Evolutionary conservation across 352 stramenopile genomes (phyloP).

Genomic region (Phytophthora sansomeana): DNA sequence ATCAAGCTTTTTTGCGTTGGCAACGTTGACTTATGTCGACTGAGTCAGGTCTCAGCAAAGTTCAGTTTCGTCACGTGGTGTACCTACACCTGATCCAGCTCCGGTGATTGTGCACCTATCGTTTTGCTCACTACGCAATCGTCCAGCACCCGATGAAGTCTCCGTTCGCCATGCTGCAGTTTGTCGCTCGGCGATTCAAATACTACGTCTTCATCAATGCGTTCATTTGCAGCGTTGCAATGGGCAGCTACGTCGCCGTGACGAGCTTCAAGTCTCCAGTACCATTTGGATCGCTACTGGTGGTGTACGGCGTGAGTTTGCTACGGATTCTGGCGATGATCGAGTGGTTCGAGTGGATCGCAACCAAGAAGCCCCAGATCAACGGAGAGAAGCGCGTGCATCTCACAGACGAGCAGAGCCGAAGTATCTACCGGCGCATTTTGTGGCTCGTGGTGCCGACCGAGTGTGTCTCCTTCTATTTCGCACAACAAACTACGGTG

Average conservation of each 20-base stretch:
- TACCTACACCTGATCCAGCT: slow-evolving; percentile 7
- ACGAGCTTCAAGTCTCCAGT: slow-evolving; percentile 5
- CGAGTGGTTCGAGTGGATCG: slow-evolving; percentile 85
- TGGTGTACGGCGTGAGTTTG: slow-evolving; percentile 55
- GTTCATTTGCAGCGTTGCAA: slow-evolving; percentile 74
- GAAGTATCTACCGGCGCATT: slow-evolving; percentile 66
- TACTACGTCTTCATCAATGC: slow-evolving; percentile 87
- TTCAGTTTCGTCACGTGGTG: slow-evolving; percentile 26
- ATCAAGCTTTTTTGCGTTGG: no score
- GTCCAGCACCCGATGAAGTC: slow-evolving; percentile 20
- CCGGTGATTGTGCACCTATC: slow-evolving; percentile 37
- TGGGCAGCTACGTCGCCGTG: slow-evolving; percentile 40
- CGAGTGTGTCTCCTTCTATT: slow-evolving; percentile 73
- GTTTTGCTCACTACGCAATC: slow-evolving; percentile 35
- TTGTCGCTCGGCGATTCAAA: slow-evolving; percentile 64
- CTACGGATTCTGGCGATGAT: slow-evolving; percentile 70
- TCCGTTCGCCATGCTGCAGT: slow-evolving; percentile 22
- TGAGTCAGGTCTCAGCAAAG: no score
- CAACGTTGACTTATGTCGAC: no score
- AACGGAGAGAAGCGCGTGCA: slow-evolving; percentile 61
- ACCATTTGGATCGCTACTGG: slow-evolving; percentile 5
- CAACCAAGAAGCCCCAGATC: slow-evolving; percentile 74
- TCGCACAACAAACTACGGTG: slow-evolving; percentile 33
- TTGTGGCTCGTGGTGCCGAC: slow-evolving; percentile 73
- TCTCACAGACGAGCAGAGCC: slow-evolving; percentile 51